Evolutionary conservation across 2,329 filamentous ascomycete genomes (phyloP).

Genomic region (Colletotrichum somersetense): DNA sequence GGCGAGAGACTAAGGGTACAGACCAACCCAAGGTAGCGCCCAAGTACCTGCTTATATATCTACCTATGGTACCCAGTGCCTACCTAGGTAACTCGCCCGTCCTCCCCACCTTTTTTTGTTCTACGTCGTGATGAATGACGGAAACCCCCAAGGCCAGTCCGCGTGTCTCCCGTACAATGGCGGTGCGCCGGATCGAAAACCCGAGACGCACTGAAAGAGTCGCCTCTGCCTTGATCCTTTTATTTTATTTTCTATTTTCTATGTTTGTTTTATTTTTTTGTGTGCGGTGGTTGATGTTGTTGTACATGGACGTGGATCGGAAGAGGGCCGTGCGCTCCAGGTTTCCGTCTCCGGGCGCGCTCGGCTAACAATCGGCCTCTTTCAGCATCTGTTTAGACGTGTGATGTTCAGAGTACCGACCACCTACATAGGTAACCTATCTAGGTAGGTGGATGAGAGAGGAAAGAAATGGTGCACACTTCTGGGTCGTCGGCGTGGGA

Average conservation of each 20-base stretch:
- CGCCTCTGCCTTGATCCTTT: not conserved
- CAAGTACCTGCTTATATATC: not conserved
- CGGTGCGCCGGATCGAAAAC: not conserved
- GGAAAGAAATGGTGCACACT: not conserved
- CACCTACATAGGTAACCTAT: too few species aligned
- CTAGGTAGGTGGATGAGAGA: not conserved
- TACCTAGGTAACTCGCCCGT: too few species aligned
- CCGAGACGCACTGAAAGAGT: not conserved
- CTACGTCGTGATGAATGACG: slow-evolving; percentile 8
- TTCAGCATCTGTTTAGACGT: not conserved
- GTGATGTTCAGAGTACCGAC: not conserved
- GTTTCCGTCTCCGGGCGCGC: not conserved
- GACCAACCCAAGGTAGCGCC: too few species aligned
- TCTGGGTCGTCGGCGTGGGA: not conserved
- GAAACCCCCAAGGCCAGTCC: not conserved
- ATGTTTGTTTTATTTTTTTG: not conserved
- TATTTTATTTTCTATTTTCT: not conserved
- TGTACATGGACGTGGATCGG: not conserved
- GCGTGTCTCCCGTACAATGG: not conserved
- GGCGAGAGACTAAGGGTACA: not conserved
- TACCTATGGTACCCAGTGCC: too few species aligned
- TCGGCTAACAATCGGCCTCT: not conserved
- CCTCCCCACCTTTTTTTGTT: slow-evolving; percentile 8
- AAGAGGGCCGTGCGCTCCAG: not conserved
- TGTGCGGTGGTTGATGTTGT: not conserved